Evolutionary conservation across 1,284 basidiomycete species (phyloP).

Genomic region (Sanguinoderma infundibulare): DNA sequence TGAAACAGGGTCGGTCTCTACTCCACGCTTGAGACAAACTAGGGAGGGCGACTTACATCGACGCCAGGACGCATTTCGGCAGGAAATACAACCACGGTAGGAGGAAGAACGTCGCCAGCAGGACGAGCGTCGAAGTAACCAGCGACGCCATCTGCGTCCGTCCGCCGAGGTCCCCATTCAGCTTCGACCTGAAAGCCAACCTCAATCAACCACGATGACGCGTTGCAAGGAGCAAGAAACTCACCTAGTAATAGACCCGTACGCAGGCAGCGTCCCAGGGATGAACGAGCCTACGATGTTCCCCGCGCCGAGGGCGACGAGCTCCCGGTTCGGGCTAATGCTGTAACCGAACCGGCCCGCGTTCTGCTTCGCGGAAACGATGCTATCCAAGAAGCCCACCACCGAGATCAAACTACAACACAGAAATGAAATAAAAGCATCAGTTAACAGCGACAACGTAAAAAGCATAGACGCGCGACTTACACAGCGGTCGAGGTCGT

Average conservation of each 20-base stretch:
- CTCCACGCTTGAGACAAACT: no score
- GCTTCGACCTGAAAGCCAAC: slow-evolving; percentile 61
- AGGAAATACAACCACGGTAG: slow-evolving; percentile 79
- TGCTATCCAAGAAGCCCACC: slow-evolving; percentile 81
- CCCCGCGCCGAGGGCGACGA: slow-evolving; percentile 84
- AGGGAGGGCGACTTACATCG: slow-evolving; percentile 56
- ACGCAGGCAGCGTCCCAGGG: slow-evolving; percentile 87
- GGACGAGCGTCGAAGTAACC: slow-evolving; percentile 74
- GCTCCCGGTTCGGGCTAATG: slow-evolving; percentile 90
- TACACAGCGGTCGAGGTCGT: slow-evolving; percentile 84
- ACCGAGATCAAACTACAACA: slow-evolving; percentile 69
- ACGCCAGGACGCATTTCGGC: slow-evolving; percentile 82
- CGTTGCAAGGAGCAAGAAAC: neutral
- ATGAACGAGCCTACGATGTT: slow-evolving; percentile 84
- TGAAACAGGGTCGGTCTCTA: neutral
- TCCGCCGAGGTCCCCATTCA: slow-evolving; percentile 87
- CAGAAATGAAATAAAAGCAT: slow-evolving; percentile 11
- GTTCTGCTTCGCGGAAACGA: slow-evolving; percentile 89
- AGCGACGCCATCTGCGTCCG: slow-evolving; percentile 89
- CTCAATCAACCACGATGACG: neutral
- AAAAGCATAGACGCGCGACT: slow-evolving; percentile 30
- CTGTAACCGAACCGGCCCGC: slow-evolving; percentile 83
- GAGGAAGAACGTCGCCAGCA: slow-evolving; percentile 88
- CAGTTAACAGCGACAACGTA: neutral
- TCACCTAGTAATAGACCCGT: slow-evolving; percentile 85